Base-by-base conservation (phyloP, 331 rosid species). In the Quercus phellos region DNA sequence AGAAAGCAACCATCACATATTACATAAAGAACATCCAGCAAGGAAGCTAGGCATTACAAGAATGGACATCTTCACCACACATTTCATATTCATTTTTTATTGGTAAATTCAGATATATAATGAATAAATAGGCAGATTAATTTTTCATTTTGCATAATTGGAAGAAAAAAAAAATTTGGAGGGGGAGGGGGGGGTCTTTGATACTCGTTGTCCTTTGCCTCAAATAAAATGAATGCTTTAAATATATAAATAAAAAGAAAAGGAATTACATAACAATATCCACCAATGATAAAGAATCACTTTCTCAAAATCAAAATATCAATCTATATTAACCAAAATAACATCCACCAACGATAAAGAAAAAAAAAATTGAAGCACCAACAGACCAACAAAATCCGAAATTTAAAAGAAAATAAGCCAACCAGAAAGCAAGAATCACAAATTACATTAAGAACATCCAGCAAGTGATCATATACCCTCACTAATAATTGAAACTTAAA, bases 191-290 rank as follows among this genome's bases (percentile, higher is more conserved):
- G 1, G 2, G 38, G 8, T 11, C 38, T 17, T 32, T 64, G 43
- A 30, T 30, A 29, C 24, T 16, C 5, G 1, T 6, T 30, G 24
- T 19, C 24, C 70, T 38, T 55, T 79, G 18, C 51, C 35, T 24
- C n/a, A 3, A 27, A 53, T 16, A 27, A 17, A 19, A 42, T n/a
- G 1, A 19, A 32, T 34, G 63, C 51, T 17, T 2, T 29, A 4
- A 42, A 19, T 24, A 71, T 63, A 54, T 17, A 78, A 55, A 59
- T 34, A 30, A 32, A 32, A 32, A 32, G 19, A 76, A 22, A 77
- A 51, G 56, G 71, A 4, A 66, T 56, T 43, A 72, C 66, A 94
- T 46, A 76, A 88, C 85, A 34, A 97, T 94, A 81, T 94, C 97
- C 92, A 92, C 97, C 87, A 94, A 77, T 73, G 83, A 58, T 19